These are phyloP conservation scores for Rhizoclosmatium sp. DNA, from an alignment of 192 early-diverging fungal genomes.

Conservation along the genomic window DNA sequence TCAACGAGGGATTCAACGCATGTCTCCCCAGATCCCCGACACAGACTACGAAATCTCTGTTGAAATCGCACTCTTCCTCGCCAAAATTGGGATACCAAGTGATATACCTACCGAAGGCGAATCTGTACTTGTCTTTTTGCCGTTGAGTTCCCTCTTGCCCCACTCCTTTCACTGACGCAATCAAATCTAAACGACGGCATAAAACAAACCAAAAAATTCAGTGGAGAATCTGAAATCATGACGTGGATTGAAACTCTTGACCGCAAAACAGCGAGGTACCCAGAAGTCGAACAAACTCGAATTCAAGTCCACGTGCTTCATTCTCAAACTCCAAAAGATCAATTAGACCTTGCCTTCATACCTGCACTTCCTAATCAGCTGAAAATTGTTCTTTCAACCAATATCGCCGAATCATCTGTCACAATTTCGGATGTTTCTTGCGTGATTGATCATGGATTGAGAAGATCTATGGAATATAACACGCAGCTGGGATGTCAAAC, in stretches of 20 bases:
- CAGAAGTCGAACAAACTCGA: background rate
- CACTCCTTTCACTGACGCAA: too few species aligned
- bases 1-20: background rate
- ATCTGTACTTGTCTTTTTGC: too few species aligned
- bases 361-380: background rate
- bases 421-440: constrained; percentile 7
- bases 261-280: background rate
- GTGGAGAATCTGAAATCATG: background rate
- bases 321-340: constrained; percentile 1
- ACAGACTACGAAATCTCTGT: constrained; percentile 1
- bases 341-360: constrained; percentile 11
- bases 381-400: constrained; percentile 4
- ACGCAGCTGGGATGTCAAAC: constrained; percentile 4
- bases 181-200: too few species aligned
- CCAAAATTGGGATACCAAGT: background rate
- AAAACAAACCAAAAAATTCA: too few species aligned
- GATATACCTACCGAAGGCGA: too few species aligned
- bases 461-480: constrained; percentile 12
- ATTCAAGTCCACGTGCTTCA: constrained; percentile 1
- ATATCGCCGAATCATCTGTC: background rate
- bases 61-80: background rate
- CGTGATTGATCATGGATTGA: constrained; percentile 17
- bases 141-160: too few species aligned
- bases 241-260: constrained; percentile 21
- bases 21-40: constrained; percentile 9